A percentile compares a stretch with the other conserved stretches of the same genome.
Evolutionary conservation across 1,284 basidiomycete species (phyloP).

Genomic region (Rhizoctonia solani): DNA sequence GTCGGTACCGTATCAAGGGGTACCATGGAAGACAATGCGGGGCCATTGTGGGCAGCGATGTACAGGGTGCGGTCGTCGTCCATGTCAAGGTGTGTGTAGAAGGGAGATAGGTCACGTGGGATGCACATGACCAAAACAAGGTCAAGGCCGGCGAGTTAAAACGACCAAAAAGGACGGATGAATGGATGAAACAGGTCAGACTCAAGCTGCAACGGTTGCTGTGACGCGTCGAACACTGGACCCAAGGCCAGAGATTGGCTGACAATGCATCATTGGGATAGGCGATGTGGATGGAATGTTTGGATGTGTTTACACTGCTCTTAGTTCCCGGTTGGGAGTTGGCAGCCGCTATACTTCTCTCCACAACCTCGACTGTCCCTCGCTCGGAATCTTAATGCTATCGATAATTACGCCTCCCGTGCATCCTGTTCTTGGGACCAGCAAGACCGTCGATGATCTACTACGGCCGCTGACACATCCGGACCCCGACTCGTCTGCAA

Average conservation of each 20-base stretch:
- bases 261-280: too few relatives aligned
- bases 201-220: too few relatives aligned
- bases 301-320: slow-evolving; percentile 14
- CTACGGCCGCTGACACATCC: not conserved
- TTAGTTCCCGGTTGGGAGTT: not conserved
- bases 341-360: not conserved
- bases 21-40: slow-evolving; percentile 11
- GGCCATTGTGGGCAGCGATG: slow-evolving; percentile 25
- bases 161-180: not conserved
- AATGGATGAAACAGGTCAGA: slow-evolving; percentile 17
- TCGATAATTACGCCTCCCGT: slow-evolving; percentile 12
- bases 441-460: too few relatives aligned
- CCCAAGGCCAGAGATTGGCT: too few relatives aligned
- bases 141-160: not conserved
- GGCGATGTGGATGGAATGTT: too few relatives aligned
- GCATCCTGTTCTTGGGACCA: not conserved
- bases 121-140: not conserved
- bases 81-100: not conserved
- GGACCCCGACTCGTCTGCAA: not conserved
- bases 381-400: slow-evolving; percentile 7
- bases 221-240: too few relatives aligned
- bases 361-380: too few relatives aligned
- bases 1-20: slow-evolving; percentile 29
- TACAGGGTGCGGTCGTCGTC: slow-evolving; percentile 24
- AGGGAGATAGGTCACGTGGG: slow-evolving; percentile 14